Conservation (phyloP, 306 rosid genomes). For the Arachis hypogaea region DNA sequence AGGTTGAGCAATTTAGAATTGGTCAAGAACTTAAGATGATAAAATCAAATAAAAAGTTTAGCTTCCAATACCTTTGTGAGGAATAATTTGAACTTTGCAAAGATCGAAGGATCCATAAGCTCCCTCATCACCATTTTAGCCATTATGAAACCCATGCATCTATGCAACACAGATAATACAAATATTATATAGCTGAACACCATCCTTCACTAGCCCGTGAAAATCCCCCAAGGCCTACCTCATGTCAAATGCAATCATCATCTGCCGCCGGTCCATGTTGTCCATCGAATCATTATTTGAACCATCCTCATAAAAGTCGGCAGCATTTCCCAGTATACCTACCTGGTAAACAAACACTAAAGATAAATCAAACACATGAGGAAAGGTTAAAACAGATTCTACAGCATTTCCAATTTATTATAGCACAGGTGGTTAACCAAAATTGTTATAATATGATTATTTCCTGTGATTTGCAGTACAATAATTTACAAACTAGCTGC, state of each 20-base stretch:
- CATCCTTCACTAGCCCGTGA: constrained; percentile 34
- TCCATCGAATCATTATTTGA: constrained; percentile 56
- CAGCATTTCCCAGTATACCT: constrained; percentile 92
- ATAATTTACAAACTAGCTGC: constrained; percentile 12
- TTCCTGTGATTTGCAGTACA: constrained; percentile 1
- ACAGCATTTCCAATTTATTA: constrained; percentile 24
- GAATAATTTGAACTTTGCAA: constrained; percentile 77
- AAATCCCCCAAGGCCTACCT: constrained; percentile 54
- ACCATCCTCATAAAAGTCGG: constrained; percentile 73
- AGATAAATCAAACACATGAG: constrained; percentile 30
- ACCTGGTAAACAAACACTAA: constrained; percentile 57
- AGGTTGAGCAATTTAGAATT: constrained; percentile 5
- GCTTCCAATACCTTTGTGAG: constrained; percentile 73
- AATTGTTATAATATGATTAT: constrained; percentile 13
- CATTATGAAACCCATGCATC: constrained; percentile 94
- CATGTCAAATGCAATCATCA: constrained; percentile 99
- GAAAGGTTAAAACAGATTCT: constrained; percentile 20
- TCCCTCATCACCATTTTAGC: constrained; percentile 94
- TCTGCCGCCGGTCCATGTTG: constrained; percentile 79
- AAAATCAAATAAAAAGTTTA: constrained; percentile 19
- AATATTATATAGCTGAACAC: constrained; percentile 33
- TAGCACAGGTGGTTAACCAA: constrained; percentile 23
- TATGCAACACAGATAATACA: constrained; percentile 48
- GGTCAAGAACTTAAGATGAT: constrained; percentile 11
- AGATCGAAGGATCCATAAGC: constrained; percentile 87